Conservation (phyloP, 768 basidiomycete genomes). For the Vararia minispora region DNA sequence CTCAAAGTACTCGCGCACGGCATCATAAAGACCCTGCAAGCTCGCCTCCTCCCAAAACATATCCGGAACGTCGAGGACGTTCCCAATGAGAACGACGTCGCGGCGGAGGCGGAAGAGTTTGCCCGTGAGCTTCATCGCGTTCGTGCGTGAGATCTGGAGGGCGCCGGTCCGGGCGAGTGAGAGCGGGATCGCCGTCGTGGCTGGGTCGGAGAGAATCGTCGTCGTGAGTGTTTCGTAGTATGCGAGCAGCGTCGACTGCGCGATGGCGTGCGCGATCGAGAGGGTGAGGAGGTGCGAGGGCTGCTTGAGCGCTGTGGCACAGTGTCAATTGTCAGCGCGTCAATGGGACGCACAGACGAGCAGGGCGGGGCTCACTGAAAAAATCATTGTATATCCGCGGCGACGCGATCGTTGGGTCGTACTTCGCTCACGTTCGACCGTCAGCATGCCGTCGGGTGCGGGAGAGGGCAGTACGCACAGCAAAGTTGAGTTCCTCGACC, state of each 20-base stretch:
- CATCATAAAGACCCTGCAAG: constrained; percentile 80
- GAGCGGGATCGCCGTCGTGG: constrained; percentile 71
- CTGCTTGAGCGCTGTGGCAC: constrained; percentile 68
- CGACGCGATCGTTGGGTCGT: constrained; percentile 73
- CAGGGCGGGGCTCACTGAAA: constrained; percentile 54
- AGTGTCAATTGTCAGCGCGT: constrained; percentile 2
- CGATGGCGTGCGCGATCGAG: constrained; percentile 89
- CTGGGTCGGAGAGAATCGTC: constrained; percentile 64
- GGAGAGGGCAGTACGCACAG: constrained; percentile 45
- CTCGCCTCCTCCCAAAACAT: constrained; percentile 94
- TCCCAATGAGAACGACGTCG: constrained; percentile 85
- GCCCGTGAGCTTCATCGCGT: constrained; percentile 83
- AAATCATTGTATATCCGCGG: constrained; percentile 95
- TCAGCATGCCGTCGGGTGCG: too few relatives aligned
- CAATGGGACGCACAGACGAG: background rate
- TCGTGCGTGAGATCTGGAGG: constrained; percentile 62
- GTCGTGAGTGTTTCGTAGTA: constrained; percentile 76
- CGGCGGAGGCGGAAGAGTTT: constrained; percentile 39
- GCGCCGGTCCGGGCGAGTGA: constrained; percentile 73
- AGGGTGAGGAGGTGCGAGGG: constrained; percentile 84
- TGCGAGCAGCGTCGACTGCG: constrained; percentile 87
- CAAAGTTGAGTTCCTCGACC: constrained; percentile 86
- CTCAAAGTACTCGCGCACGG: constrained; percentile 92
- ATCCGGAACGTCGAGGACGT: constrained; percentile 88
- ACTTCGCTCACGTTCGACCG: constrained; percentile 30